Base-by-base conservation (phyloP, 345 rosid genomes). In the Eutrema heterophyllum region DNA sequence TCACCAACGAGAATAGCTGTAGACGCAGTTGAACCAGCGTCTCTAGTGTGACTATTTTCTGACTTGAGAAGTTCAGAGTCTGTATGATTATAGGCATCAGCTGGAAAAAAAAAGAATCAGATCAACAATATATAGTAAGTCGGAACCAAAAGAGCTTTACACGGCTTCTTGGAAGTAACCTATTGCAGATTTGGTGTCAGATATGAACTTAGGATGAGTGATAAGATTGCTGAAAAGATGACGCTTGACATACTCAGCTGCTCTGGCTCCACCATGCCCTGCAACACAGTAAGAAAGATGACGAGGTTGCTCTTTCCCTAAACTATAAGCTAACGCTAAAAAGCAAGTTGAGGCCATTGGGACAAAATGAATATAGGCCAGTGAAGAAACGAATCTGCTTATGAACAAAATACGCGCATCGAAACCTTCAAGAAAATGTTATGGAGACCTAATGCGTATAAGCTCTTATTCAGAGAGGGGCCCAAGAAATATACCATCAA, bases 251-350 rank as follows among this genome's bases (percentile, higher is more conserved):
- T 87, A 96, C 82, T 96, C 99, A 50, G 99, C 99, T 75, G 99
- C 99, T 49, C 94, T 88, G 36, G 90, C 93, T 78, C 98, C 98
- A 18, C 99, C 99, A 79, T 96, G 99, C 45, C 99, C 99, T 96
- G 78, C 77, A 85, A 38, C 9, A 24, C 27, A 56, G 1, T 13
- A 41, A 49, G 2, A 32, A 51, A 13, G 14, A 55, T 36, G 1
- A 66, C 6, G 7, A 74, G 3, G 3, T 26, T 55, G 21, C 8
- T 35, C 10, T 46, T 45, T 73, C 51, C 13, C 12, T 9, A 26
- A 54, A 54, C 48, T 8, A 18, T 65, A 65, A 33, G 18, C 40
- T 18, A 38, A 5, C 6, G 5, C 33, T 30, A 30, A 5, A 30
- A 30, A 3, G 4, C 3, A 27, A 2, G 1, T 27, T 4, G 4